These are phyloP conservation scores for Lagerstroemia speciosa DNA, from an alignment of 345 rosid species.

Conservation along the genomic window DNA sequence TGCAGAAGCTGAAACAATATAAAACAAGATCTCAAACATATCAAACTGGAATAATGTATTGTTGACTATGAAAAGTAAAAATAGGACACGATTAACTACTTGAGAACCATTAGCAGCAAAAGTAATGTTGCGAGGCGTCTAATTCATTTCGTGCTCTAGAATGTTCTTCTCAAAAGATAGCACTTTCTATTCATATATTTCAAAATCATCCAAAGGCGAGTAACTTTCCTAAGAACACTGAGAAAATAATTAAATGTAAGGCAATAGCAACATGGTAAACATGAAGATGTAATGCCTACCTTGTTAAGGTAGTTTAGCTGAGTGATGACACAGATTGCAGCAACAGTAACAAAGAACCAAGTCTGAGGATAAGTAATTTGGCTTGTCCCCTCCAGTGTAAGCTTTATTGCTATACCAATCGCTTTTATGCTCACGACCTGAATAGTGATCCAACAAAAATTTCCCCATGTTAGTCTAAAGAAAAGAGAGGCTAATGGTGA, in stretches of 20 bases:
- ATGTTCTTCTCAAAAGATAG: neutral
- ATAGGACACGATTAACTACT: neutral
- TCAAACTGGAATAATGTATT: neutral
- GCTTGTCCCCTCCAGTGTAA: constrained; percentile 72
- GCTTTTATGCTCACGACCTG: constrained; percentile 96
- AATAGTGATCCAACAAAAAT: constrained; percentile 1
- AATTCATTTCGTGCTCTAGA: neutral
- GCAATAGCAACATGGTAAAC: neutral
- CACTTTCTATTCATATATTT: neutral
- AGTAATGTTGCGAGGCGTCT: neutral
- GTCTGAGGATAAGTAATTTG: constrained; percentile 80
- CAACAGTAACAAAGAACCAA: constrained; percentile 84
- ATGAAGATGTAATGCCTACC: constrained; percentile 25
- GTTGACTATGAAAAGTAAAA: neutral
- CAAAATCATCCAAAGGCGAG: neutral
- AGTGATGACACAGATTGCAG: constrained; percentile 67
- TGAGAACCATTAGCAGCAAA: neutral
- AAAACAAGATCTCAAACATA: neutral
- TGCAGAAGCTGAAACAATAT: neutral
- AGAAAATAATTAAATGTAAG: neutral
- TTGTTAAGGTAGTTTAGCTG: constrained; percentile 90
- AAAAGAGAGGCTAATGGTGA: neutral
- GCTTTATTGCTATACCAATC: constrained; percentile 84
- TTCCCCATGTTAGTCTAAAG: neutral
- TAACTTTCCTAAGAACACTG: neutral